Base-by-base conservation (phyloP, 306 rosid genomes). In the Vicia villosa region DNA sequence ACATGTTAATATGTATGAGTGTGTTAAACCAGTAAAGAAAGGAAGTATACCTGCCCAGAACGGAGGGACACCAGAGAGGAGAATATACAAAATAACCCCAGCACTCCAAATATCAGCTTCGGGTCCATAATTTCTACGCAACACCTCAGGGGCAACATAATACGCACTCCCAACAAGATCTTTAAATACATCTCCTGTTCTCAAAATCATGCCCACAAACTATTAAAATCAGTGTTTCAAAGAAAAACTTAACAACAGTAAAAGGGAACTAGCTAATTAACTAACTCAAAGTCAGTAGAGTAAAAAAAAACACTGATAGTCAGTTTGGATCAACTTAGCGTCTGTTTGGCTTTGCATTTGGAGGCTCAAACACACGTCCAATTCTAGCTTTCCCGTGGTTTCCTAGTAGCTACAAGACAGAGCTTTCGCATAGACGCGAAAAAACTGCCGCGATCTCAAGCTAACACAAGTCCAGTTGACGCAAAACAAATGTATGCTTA, bases 31-130 rank as follows among this genome's bases (percentile, higher is more conserved):
- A 66, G 3, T 45, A 66, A 47, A 52, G 69, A 77, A 66, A 66
- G 24, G 37, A 71, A 21, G n/a, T 40, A 36, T 83, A 94, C 99
- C 99, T 78, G 95, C 97, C 97, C 97, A 94, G 79, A 91, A 91
- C 54, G 99, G 99, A 5, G 99, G 99, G 52, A 94, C 96, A 16
- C 99, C 99, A 78, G 95, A 83, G 46, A 94, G 97, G 40, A 94
- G 85, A 86, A 94, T 94, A 80, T 88, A 94, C 36, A 94, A 77
- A 70, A 94, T 91, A 50, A 94, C 80, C 8, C 99, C 99, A 11
- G 92, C 96, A 80, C 99, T 91, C 99, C 99, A 94, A 84, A 86
- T 83, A 83, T 94, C 99, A 74, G 91, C 95, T 79, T 94, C 97
- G 1, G 88, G 87, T 54, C 96, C 99, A 74, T 94, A 94, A 36